phyloP scores from a whole-genome alignment of 2,329 filamentous ascomycete species.

The Colletotrichum sp. region DNA sequence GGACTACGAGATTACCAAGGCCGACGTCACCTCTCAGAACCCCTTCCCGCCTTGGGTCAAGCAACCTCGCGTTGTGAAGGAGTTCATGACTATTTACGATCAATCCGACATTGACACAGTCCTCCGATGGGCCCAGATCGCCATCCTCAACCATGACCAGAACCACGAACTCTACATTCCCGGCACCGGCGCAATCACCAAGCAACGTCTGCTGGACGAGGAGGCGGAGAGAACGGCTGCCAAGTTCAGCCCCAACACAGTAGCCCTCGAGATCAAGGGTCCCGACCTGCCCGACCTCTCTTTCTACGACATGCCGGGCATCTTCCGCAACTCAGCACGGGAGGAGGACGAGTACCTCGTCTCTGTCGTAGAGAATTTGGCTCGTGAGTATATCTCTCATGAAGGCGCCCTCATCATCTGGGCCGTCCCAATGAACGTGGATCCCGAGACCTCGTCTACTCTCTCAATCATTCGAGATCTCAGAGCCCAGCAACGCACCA shows the following conservation, averaged over 20 bases:
- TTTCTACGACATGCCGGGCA: constrained; percentile 85
- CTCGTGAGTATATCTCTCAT: constrained; percentile 72
- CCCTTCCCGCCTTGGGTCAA: constrained; percentile 72
- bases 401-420: constrained; percentile 78
- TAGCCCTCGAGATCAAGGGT: constrained; percentile 77
- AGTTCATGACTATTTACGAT: constrained; percentile 69
- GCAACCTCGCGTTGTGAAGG: constrained; percentile 49
- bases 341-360: constrained; percentile 73
- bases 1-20: constrained; percentile 43
- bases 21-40: constrained; percentile 52
- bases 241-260: constrained; percentile 83
- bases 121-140: constrained; percentile 77
- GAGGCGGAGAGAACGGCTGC: constrained; percentile 55
- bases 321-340: constrained; percentile 74
- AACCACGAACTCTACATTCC: constrained; percentile 61
- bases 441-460: constrained; percentile 77
- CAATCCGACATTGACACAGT: constrained; percentile 69
- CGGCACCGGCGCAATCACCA: constrained; percentile 43
- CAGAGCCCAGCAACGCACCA: constrained; percentile 62
- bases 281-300: constrained; percentile 75
- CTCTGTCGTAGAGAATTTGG: constrained; percentile 73
- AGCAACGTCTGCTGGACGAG: constrained; percentile 37
- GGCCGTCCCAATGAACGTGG: constrained; percentile 77
- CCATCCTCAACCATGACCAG: constrained; percentile 71
- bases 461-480: constrained; percentile 66